Evolutionary conservation across 345 rosid genomes (phyloP), one percentile per base, ranked within the genome.

Genomic region (Limnanthes douglasii): DNA sequence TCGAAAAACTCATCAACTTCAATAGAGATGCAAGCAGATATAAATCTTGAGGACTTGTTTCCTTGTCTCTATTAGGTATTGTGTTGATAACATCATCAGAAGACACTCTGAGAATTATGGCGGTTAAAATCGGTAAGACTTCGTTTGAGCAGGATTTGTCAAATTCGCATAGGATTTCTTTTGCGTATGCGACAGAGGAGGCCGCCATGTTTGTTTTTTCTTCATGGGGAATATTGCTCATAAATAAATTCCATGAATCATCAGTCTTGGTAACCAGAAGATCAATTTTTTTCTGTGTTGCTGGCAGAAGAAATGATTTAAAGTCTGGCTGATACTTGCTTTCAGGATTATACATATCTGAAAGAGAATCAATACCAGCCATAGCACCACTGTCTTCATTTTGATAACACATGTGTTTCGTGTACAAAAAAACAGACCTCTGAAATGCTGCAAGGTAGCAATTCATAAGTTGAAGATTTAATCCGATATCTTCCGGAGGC

Each of bases 21-120:
- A 88, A 33, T 27, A 65, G 57, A 15, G 95, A 72, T 48, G 86
- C 76, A 46, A 88, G 90, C 35, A 79, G 60, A 66, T 17, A 68
- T 5, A 72, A 29, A 50, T 79, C 85, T 45, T 71, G 79, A 23
- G 54, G 49, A 48, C 62, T 64, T 35, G 42, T 43, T 31, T 51
- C 58, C 15, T 37, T 51, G 23, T 54, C 54, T 14, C 15, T 33
- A 26, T 19, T 40, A 43, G 48, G 36, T 21, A 38, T 15, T 39
- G 60, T 33, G 25, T 60, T 65, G 60, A 40, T 9, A 39, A 35
- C 58, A 60, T 59, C 80, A 57, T 66, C 59, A 41, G 69, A 63
- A 39, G 70, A 69, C 49, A 64, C 57, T 56, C 55, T 48, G 21
- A 46, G 55, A 43, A 74, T 41, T 35, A 69, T 32, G 37, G 65